phyloP scores from a whole-genome alignment of 2,329 filamentous ascomycete genomes.

The Sclerotinia glacialis region DNA sequence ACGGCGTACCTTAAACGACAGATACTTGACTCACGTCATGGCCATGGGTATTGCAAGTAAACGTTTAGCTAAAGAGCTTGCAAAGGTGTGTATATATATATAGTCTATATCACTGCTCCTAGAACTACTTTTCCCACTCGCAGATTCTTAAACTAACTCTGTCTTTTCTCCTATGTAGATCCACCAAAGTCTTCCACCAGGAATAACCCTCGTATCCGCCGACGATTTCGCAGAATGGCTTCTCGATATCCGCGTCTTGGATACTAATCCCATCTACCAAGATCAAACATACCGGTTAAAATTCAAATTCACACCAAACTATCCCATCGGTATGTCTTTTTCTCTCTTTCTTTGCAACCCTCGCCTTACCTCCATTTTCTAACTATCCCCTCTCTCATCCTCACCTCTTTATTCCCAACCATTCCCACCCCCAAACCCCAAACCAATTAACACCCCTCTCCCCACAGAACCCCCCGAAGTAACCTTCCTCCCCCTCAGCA shows the following conservation, averaged over 20 bases:
- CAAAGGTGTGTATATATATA: conserved; percentile 46
- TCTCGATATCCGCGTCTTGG: conserved; percentile 87
- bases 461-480: conserved; percentile 85
- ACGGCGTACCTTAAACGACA: not conserved
- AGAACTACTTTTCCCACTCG: not conserved
- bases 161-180: conserved; percentile 29
- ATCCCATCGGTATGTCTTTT: conserved; percentile 74
- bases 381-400: not conserved
- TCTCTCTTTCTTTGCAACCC: not conserved
- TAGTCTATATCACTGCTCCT: not conserved
- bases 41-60: conserved; percentile 47
- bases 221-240: conserved; percentile 87
- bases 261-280: conserved; percentile 83
- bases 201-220: conserved; percentile 75
- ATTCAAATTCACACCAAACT: conserved; percentile 78
- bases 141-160: not conserved
- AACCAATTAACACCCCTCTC: conserved; percentile 43
- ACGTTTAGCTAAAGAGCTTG: conserved; percentile 57
- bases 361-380: too few relatives aligned
- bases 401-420: too few relatives aligned
- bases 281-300: conserved; percentile 79
- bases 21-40: not conserved
- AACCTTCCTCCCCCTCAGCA: conserved; percentile 60
- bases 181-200: conserved; percentile 49
- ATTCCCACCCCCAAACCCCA: conserved; percentile 70